Base-by-base conservation (phyloP, 2,329 filamentous ascomycete species). In the Fusarium nisikadoi region DNA sequence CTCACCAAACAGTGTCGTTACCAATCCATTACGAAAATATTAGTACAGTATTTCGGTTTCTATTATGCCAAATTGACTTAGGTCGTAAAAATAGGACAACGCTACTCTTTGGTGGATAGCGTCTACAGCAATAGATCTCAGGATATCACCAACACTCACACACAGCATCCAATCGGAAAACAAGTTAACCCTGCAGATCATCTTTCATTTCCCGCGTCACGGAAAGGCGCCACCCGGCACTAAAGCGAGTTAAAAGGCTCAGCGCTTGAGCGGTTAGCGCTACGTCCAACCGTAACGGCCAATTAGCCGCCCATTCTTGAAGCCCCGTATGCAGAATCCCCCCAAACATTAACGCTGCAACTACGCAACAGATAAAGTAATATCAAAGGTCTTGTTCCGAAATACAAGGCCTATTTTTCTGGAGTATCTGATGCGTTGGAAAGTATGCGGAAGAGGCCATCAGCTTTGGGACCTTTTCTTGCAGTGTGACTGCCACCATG, bases 101-200 rank as follows among this genome's bases (percentile, higher is more conserved):
- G 23, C 10, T 19, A 11, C 14, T 57, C 23, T 20, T 36, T 11
- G 8, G 14, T 29, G 23, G 25, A 35, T 27, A 56, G 16, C 14
- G 23, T 47, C 31, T 56, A 17, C 39, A 35, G 39, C 14, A 56
- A 47, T 33, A 35, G 19, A 63, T n/a, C 65, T 66, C 60, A 55
- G 42, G 11, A 56, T 14, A 70, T 66, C 65, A 62, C 59, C 55
- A 70, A 65, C 65, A 58, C 50, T 53, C 35, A 6, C 23, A 35
- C 9, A 38, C 43, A 50, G 41, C 42, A 27, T 6, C 69, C 65
- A 72, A 72, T 72, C 65, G 57, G 46, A 70, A 42, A 25, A 6
- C 41, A 29, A 33, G 20, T 19, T 25, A 31, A 27, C 52, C 65
- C 66, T 72, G 65, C 42, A 70, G 55, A 70, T 72, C 69, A 41